Evolutionary conservation across 2,329 filamentous ascomycete species (phyloP).

Genomic region (Juglanconis juglandina): DNA sequence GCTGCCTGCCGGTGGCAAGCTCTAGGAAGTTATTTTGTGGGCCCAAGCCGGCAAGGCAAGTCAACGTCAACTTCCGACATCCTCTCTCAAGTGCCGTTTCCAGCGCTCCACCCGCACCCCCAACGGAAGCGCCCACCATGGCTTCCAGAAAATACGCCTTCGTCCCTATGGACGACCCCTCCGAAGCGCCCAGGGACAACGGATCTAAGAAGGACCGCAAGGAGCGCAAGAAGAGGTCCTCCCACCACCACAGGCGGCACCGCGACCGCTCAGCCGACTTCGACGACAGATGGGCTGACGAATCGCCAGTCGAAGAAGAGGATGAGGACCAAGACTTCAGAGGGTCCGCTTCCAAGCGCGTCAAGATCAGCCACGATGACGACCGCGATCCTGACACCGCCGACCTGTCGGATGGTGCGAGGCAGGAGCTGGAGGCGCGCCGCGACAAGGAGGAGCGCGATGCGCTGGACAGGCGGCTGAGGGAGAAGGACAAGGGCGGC

Average conservation of each 20-base stretch:
- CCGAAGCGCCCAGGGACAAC: slow-evolving; percentile 39
- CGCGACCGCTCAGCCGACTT: slow-evolving; percentile 47
- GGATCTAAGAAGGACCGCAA: slow-evolving; percentile 45
- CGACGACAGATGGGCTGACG: slow-evolving; percentile 79
- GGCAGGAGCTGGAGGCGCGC: slow-evolving; percentile 55
- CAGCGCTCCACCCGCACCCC: background rate
- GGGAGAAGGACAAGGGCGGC: slow-evolving; percentile 65
- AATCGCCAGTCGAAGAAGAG: slow-evolving; percentile 53
- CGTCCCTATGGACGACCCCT: slow-evolving; percentile 64
- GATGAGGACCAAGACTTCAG: slow-evolving; percentile 58
- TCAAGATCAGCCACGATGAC: slow-evolving; percentile 60
- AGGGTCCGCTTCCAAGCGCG: slow-evolving; percentile 68
- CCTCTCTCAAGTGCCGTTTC: too few species aligned
- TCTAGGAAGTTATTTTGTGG: background rate
- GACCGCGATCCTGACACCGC: slow-evolving; percentile 36
- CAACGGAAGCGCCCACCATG: background rate
- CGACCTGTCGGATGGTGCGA: slow-evolving; percentile 59
- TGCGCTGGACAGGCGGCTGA: slow-evolving; percentile 73
- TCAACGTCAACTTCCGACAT: background rate
- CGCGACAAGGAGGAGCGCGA: slow-evolving; percentile 73
- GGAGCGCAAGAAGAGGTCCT: slow-evolving; percentile 41
- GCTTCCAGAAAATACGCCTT: slow-evolving; percentile 62
- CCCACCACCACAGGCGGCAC: slow-evolving; percentile 23
- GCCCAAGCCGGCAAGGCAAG: background rate
- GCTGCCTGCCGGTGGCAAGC: too few species aligned